Evolutionary conservation across 2,329 filamentous ascomycete genomes (phyloP), one percentile per base, ranked within the genome.

Genomic region (Alternaria sp.): DNA sequence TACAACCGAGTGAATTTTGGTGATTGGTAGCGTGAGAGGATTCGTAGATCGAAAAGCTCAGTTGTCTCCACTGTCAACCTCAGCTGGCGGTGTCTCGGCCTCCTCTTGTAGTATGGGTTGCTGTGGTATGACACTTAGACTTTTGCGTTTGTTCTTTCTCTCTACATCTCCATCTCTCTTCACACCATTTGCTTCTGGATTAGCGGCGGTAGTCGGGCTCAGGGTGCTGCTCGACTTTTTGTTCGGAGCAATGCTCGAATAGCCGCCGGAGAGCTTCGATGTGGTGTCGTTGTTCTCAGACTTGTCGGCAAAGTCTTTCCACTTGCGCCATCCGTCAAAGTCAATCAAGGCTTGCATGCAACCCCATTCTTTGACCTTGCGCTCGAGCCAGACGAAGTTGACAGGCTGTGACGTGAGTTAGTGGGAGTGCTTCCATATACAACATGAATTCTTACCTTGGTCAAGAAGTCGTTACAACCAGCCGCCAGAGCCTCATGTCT

Each of bases 321-420:
- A 99, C 79, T 93, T 93, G 57, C 94, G 88, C 95, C 95, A 99
- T 63, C 95, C 95, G 77, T 98, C 94, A 77, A 95, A 98, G 82
- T 99, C 95, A 74, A 99, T 98, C 25, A 99, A 86, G 10, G 95
- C 95, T 82, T 98, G 95, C 95, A 99, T 99, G 83, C 95, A 98
- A 58, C 95, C 95, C 95, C 95, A 99, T 84, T 99, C 95, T 81
- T 96, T 97, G 70, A 98, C 94, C 79, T 99, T 99, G 59, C 94
- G 89, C 78, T 97, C 93, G 27, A 99, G 87, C 94, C 94, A 99
- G 61, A 96, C 91, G 75, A 97, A 97, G 78, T 97, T 97, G 69
- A 99, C 94, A 20, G 95, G 95, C 92, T 97, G 74, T 44, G 49
- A 11, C 4, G 11, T 34, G 11, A 51, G 48, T 62, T 34, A 62